These are phyloP conservation scores for Aciculosporium take DNA, from an alignment of 2,329 filamentous ascomycete species.

Conservation along the genomic window DNA sequence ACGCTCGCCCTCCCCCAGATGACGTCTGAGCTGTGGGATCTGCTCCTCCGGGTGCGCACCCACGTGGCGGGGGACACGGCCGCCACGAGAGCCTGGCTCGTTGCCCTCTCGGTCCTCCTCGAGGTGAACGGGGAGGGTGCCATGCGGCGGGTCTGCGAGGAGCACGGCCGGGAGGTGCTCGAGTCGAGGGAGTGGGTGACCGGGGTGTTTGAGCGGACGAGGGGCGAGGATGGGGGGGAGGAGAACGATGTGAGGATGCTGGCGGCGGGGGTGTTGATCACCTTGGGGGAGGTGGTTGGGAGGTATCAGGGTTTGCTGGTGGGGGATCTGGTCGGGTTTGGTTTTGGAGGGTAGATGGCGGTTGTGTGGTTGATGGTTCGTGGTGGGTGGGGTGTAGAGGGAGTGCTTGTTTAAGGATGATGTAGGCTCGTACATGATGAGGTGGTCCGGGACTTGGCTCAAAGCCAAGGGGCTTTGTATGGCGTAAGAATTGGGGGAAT, in stretches of 20 bases:
- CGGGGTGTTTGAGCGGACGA: conserved; percentile 52
- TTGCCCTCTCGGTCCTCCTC: conserved; percentile 64
- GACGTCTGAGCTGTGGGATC: conserved; percentile 69
- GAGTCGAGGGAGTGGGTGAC: conserved; percentile 82
- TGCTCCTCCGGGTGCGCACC: conserved; percentile 59
- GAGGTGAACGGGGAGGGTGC: conserved; percentile 70
- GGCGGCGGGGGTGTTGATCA: conserved; percentile 63
- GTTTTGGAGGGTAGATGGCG: no score
- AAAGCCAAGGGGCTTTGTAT: no score
- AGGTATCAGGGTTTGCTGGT: conserved; percentile 65
- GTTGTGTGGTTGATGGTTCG: no score
- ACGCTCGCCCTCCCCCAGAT: conserved; percentile 64
- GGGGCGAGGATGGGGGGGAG: conserved; percentile 42
- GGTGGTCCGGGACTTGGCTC: no score
- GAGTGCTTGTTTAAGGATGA: no score
- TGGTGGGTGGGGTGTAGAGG: no score
- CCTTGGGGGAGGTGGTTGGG: conserved; percentile 67
- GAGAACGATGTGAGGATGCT: conserved; percentile 69
- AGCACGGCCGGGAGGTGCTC: conserved; percentile 61
- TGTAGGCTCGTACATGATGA: no score
- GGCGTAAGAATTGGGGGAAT: no score
- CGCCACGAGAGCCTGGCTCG: conserved; percentile 61
- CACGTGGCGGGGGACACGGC: conserved; percentile 45
- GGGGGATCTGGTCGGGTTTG: conserved; percentile 47
- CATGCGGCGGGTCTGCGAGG: conserved; percentile 55